Evolutionary conservation across 805 yeast genomes (phyloP).

Genomic region (Vanderwaltozyma yarrowii): DNA sequence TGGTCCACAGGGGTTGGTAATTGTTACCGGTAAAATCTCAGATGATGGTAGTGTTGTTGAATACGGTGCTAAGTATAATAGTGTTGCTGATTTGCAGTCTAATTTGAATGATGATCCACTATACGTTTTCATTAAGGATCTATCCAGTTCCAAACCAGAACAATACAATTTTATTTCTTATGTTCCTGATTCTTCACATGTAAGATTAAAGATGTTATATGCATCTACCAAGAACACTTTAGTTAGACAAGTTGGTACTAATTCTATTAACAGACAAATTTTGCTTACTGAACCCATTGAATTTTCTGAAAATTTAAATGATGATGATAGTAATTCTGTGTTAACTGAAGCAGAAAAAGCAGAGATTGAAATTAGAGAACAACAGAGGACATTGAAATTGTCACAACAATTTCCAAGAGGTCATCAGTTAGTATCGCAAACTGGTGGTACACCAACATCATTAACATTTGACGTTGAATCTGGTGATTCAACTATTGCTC

Average conservation of each 20-base stretch:
- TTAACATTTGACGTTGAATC: conserved; percentile 17
- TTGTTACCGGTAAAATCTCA: conserved; percentile 19
- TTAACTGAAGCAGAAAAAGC: conserved; percentile 23
- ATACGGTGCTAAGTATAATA: conserved; percentile 7
- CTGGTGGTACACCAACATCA: conserved; percentile 18
- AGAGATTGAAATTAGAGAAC: conserved; percentile 18
- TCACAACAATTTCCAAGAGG: conserved; percentile 7
- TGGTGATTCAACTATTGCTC: conserved; percentile 10
- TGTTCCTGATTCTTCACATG: conserved; percentile 80
- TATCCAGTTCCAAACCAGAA: conserved; percentile 6
- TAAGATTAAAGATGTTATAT: conserved; percentile 82
- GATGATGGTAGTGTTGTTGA: conserved; percentile 16
- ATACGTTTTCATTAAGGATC: conserved; percentile 40
- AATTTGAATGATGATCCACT: conserved; percentile 34
- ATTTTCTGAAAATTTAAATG: conserved; percentile 10
- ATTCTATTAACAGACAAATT: conserved; percentile 27
- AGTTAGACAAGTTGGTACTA: conserved; percentile 60
- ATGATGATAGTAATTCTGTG: conserved; percentile 6
- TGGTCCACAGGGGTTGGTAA: conserved; percentile 3
- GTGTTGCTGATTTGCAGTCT: conserved; percentile 35
- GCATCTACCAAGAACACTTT: conserved; percentile 82
- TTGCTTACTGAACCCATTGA: conserved; percentile 29
- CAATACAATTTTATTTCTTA: conserved; percentile 56
- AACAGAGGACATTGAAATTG: conserved; percentile 19
- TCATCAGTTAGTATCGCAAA: conserved; percentile 22